Evolutionary conservation across 2,329 filamentous ascomycete genomes (phyloP).

Genomic region (Colletotrichum sublineola): DNA sequence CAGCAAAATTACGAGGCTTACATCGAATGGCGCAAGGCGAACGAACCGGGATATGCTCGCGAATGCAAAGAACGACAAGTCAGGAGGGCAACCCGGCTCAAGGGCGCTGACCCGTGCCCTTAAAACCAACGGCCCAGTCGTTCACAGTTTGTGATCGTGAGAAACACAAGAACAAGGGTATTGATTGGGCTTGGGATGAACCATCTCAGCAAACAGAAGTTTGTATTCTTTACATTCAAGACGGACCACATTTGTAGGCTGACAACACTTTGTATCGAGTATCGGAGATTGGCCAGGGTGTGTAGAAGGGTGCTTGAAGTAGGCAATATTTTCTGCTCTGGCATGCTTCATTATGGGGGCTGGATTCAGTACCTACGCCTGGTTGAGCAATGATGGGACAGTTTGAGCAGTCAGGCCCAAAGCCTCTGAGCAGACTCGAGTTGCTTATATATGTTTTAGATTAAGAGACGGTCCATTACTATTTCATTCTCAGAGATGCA

Average conservation of each 20-base stretch:
- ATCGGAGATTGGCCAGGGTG: neutral
- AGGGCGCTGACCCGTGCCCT: neutral
- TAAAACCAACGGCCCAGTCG: no score
- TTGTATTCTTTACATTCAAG: neutral
- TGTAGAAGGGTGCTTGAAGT: neutral
- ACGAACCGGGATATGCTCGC: slow-evolving; percentile 62
- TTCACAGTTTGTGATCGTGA: neutral
- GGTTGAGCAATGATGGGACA: neutral
- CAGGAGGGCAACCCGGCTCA: slow-evolving; percentile 20
- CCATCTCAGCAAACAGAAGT: neutral
- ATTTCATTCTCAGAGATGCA: no score
- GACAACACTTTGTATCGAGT: slow-evolving; percentile 13
- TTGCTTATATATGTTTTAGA: neutral
- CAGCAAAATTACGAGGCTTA: slow-evolving; percentile 63
- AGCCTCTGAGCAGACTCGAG: neutral
- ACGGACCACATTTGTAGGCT: neutral
- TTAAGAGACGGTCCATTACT: neutral
- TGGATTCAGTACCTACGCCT: neutral
- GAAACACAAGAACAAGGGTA: no score
- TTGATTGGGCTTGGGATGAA: neutral
- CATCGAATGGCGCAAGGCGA: slow-evolving; percentile 63
- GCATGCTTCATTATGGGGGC: neutral
- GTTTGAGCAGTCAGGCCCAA: neutral
- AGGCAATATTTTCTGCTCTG: neutral
- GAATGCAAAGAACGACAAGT: slow-evolving; percentile 56